Evolutionary conservation across 768 basidiomycete genomes (phyloP).

Genomic region (Lyophyllum decastes): DNA sequence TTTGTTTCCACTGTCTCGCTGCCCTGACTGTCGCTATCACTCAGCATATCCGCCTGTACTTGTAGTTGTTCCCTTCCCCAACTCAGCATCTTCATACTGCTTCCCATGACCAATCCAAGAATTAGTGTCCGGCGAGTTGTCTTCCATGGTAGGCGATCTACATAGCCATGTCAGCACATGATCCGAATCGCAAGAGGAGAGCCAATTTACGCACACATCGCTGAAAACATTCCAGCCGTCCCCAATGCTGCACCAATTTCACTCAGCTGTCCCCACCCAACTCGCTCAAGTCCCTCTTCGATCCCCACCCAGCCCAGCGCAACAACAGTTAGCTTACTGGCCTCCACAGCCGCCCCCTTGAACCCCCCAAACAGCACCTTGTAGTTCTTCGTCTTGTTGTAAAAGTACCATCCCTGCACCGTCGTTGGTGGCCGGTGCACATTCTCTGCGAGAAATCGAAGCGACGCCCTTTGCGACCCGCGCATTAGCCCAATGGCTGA

Average conservation of each 20-base stretch:
- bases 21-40: slow-evolving; percentile 11
- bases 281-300: slow-evolving; percentile 39
- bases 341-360: slow-evolving; percentile 64
- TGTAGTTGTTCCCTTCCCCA: slow-evolving; percentile 33
- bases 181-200: background rate
- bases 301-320: slow-evolving; percentile 44
- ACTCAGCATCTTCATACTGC: slow-evolving; percentile 47
- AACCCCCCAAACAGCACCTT: slow-evolving; percentile 73
- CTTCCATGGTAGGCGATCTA: slow-evolving; percentile 63
- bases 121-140: slow-evolving; percentile 45
- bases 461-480: slow-evolving; percentile 65
- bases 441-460: slow-evolving; percentile 91
- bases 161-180: slow-evolving; percentile 4
- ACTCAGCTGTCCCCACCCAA: slow-evolving; percentile 41
- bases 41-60: slow-evolving; percentile 20
- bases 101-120: slow-evolving; percentile 62
- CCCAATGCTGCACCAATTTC: slow-evolving; percentile 66
- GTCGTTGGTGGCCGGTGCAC: slow-evolving; percentile 86
- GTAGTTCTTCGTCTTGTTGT: slow-evolving; percentile 97
- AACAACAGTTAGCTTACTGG: slow-evolving; percentile 43
- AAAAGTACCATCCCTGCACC: slow-evolving; percentile 91
- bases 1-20: background rate
- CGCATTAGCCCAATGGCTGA: slow-evolving; percentile 73
- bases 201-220: slow-evolving; percentile 41
- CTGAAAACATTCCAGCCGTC: slow-evolving; percentile 59